phyloP scores from a whole-genome alignment of 768 basidiomycete genomes.

The Gloeophyllum trabeum region DNA sequence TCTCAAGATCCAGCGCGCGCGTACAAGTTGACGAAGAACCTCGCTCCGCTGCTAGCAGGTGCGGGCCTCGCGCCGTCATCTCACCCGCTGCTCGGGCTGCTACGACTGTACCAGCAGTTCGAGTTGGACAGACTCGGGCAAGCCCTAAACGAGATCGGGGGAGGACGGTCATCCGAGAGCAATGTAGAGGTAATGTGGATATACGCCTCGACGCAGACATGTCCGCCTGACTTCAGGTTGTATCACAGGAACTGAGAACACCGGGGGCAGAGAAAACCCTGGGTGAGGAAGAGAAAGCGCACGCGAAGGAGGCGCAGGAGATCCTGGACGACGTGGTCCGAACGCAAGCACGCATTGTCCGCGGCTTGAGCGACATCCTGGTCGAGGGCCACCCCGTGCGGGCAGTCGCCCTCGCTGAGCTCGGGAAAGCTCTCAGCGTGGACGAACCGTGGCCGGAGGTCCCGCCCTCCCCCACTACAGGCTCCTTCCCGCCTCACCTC shows the following conservation, averaged over 20 bases:
- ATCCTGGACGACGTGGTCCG: constrained; percentile 54
- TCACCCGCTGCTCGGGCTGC: constrained; percentile 69
- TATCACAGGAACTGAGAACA: too few species aligned
- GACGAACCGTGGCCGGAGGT: constrained; percentile 50
- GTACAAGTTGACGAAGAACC: constrained; percentile 46
- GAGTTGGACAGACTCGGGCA: constrained; percentile 40
- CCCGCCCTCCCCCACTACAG: constrained; percentile 3
- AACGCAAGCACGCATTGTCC: constrained; percentile 37
- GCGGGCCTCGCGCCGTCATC: constrained; percentile 50
- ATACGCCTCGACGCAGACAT: too few species aligned
- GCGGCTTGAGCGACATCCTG: constrained; percentile 44
- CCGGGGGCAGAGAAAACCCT: too few species aligned
- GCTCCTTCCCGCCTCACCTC: constrained; percentile 56
- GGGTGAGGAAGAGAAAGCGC: too few species aligned
- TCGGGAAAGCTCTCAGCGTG: constrained; percentile 72
- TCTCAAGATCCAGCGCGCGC: constrained; percentile 50
- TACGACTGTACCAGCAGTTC: constrained; percentile 61
- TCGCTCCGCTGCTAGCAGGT: constrained; percentile 52
- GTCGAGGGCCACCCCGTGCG: constrained; percentile 65
- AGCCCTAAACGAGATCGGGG: too few species aligned
- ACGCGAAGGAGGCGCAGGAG: constrained; percentile 27
- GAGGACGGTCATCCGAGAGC: too few species aligned
- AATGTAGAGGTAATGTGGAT: too few species aligned
- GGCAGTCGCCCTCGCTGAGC: constrained; percentile 63
- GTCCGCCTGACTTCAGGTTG: too few species aligned